Base-by-base conservation (phyloP, 2,329 filamentous ascomycete species). In the Apiospora sp. region DNA sequence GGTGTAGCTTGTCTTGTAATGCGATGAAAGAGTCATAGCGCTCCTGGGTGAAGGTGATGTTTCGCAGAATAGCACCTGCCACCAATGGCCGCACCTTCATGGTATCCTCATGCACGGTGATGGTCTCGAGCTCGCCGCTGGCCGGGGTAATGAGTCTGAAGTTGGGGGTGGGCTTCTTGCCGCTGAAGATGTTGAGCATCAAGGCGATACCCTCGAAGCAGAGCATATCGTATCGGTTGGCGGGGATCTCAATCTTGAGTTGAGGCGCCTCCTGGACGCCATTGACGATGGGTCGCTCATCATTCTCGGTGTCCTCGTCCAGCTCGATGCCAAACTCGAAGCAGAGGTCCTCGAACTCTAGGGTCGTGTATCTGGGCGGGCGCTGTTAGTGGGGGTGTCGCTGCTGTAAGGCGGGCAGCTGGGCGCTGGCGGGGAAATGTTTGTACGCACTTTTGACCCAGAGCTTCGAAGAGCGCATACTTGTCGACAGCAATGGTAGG, bases 321-420 rank as follows among this genome's bases (percentile, higher is more conserved):
- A 99, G 90, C 84, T 99, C 96, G 81, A 99, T 97, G 73, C 95
- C 95, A 81, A 98, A 99, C 80, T 99, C 96, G 89, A 99, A 99
- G 85, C 96, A 98, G 78, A 99, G 88, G 81, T 97, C 93, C 84
- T 99, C 96, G 81, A 99, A 99, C 81, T 97, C 94, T 79, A 97
- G 91, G 75, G 94, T 96, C 71, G 96, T 98, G 84, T 94, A 96
- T 77, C 93, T 95, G 73, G 54, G 22, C 51, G 24, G 51, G 51
- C 37, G 37, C 34, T 61, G 69, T 71, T 64, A 71, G 69, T 64
- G 69, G 69, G 69, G 69, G 27, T 46, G 58, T 19, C 34, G 44
- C 68, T 30, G 71, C 69, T 73, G 71, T 69, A 75, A 61, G 67
- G 74, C 75, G 43, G 43, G 41, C 54, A 61, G 27, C 72, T 70